Percentiles rank a stretch among this genome's conserved stretches.
These are phyloP conservation scores for Suillus lakei DNA, from an alignment of 768 basidiomycete species.

Conservation along the genomic window DNA sequence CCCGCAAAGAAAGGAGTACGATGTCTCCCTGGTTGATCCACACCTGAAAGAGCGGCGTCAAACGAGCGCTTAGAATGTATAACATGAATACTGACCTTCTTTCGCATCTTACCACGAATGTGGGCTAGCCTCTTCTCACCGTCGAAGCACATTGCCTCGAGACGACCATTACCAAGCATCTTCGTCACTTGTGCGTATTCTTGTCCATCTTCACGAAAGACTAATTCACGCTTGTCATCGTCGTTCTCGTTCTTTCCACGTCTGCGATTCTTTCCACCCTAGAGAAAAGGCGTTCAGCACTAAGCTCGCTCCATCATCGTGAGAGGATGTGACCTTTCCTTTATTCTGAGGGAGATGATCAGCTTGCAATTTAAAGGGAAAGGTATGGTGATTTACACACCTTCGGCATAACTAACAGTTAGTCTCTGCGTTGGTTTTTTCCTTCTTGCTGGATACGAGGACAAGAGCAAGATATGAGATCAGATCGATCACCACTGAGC, in stretches of 20 bases:
- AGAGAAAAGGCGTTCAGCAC: slow-evolving; percentile 12
- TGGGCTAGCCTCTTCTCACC: slow-evolving; percentile 98
- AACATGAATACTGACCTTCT: slow-evolving; percentile 71
- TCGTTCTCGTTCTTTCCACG: slow-evolving; percentile 99
- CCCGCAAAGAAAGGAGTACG: slow-evolving; percentile 90
- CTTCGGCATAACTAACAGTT: slow-evolving; percentile 52
- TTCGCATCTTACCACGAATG: slow-evolving; percentile 98
- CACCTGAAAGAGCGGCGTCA: slow-evolving; percentile 57
- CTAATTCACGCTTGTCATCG: slow-evolving; percentile 96
- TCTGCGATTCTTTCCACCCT: slow-evolving; percentile 99
- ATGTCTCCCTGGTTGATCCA: slow-evolving; percentile 99
- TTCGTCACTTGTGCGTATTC: slow-evolving; percentile 98
- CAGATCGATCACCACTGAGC: too few relatives aligned
- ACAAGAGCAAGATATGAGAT: neutral
- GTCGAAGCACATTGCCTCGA: slow-evolving; percentile 97
- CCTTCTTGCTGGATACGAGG: slow-evolving; percentile 9
- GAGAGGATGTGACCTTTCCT: slow-evolving; percentile 61
- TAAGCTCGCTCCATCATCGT: neutral
- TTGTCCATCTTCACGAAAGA: slow-evolving; percentile 98
- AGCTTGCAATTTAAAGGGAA: slow-evolving; percentile 14
- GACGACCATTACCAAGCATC: slow-evolving; percentile 97
- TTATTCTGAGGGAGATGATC: slow-evolving; percentile 55
- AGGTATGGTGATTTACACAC: slow-evolving; percentile 30
- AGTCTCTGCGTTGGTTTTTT: slow-evolving; percentile 20
- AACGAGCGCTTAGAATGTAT: neutral